A percentile compares a stretch with the other conserved stretches of the same genome.
phyloP scores from a whole-genome alignment of 202 grass and related monocot genomes.

The Digitaria exilis region DNA sequence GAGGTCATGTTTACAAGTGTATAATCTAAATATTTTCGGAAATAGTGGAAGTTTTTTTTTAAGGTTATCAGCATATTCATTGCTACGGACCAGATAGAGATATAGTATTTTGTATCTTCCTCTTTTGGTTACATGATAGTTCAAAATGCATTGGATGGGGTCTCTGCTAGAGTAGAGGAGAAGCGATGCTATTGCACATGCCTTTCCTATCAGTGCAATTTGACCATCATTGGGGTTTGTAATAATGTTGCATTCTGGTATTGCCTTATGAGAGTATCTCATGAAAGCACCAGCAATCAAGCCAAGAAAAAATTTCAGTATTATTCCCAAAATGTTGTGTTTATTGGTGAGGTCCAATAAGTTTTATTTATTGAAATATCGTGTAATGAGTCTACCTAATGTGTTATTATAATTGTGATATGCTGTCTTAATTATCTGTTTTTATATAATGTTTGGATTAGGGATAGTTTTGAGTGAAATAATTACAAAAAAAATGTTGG shows the following conservation, averaged over 20 bases:
- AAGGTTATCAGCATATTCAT: conserved; percentile 15
- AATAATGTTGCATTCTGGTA: conserved; percentile 9
- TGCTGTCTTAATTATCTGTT: too few species aligned
- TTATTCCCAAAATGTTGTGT: too few species aligned
- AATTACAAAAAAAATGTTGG: too few species aligned
- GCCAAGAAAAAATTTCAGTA: neutral
- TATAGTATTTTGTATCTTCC: conserved; percentile 10
- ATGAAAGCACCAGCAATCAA: conserved; percentile 8
- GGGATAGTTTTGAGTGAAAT: too few species aligned
- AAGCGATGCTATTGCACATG: neutral
- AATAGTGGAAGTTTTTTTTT: neutral
- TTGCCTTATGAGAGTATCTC: conserved; percentile 18
- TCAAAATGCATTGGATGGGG: neutral
- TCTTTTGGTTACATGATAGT: neutral
- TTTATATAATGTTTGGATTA: too few species aligned
- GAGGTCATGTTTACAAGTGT: neutral
- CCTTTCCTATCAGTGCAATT: neutral
- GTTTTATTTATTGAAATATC: neutral
- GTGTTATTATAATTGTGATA: too few species aligned
- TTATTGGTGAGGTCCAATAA: too few species aligned
- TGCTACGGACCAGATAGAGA: neutral
- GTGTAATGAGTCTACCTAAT: too few species aligned
- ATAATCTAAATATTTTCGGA: neutral
- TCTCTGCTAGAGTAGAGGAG: conserved; percentile 3
- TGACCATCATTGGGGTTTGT: neutral